A percentile compares a stretch with the other conserved stretches of the same genome.
Evolutionary conservation across 768 basidiomycete genomes (phyloP).

Genomic region (Pluteus cervinus): DNA sequence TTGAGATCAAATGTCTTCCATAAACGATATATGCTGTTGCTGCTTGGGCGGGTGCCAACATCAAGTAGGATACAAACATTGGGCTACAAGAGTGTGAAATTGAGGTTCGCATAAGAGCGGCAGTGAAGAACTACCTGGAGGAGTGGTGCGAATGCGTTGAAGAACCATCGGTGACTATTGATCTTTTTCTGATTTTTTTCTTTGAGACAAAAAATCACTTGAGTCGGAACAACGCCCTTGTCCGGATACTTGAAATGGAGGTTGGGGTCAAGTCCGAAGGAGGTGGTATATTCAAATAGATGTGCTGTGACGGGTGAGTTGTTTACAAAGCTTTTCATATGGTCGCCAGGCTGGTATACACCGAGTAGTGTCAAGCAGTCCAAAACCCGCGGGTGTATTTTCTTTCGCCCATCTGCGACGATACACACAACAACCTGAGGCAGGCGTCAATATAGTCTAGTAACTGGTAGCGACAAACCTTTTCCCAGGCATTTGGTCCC

Average conservation of each 20-base stretch:
- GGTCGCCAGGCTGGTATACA: constrained; percentile 69
- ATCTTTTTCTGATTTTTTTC: constrained; percentile 97
- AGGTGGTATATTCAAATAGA: constrained; percentile 83
- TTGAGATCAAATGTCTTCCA: constrained; percentile 96
- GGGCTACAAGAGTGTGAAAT: constrained; percentile 38
- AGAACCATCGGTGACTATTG: constrained; percentile 96
- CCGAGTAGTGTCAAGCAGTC: constrained; percentile 90
- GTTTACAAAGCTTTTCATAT: constrained; percentile 39
- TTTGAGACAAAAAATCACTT: constrained; percentile 87
- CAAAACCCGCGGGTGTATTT: constrained; percentile 77
- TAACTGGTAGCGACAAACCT: constrained; percentile 35
- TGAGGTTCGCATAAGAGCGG: not conserved
- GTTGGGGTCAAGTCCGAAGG: constrained; percentile 73
- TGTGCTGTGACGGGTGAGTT: constrained; percentile 58
- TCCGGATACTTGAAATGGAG: constrained; percentile 85
- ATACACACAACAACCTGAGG: constrained; percentile 84
- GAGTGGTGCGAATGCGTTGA: constrained; percentile 85
- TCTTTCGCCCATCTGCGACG: constrained; percentile 82
- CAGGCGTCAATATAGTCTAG: not conserved
- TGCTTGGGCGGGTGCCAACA: constrained; percentile 87
- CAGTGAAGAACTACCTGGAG: constrained; percentile 54
- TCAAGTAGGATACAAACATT: constrained; percentile 92
- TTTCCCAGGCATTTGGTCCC: constrained; percentile 97
- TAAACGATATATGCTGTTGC: constrained; percentile 85
- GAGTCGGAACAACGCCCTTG: constrained; percentile 91